Evolutionary conservation across 306 rosid species (phyloP).

Genomic region (Rubus idaeus): DNA sequence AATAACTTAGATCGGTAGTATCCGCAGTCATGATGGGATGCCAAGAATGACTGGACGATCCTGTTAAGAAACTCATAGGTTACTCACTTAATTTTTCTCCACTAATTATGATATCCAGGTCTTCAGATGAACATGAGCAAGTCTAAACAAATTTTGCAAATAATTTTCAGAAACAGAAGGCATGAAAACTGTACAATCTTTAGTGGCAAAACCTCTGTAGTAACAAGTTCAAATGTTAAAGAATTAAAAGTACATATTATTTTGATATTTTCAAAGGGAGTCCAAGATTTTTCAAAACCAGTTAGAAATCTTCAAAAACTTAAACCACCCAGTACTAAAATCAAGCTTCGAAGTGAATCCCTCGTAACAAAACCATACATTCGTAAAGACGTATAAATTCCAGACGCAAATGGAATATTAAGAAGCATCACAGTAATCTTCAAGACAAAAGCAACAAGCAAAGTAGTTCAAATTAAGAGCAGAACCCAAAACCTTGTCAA

Average conservation of each 20-base stretch:
- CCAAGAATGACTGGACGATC: slow-evolving; percentile 37
- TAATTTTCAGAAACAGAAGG: not conserved
- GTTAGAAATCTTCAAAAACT: not conserved
- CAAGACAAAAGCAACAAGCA: not conserved
- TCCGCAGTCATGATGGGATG: slow-evolving; percentile 54
- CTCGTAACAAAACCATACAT: not conserved
- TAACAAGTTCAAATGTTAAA: not conserved
- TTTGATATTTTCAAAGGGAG: too few relatives aligned
- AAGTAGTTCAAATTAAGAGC: not conserved
- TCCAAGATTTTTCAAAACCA: too few relatives aligned
- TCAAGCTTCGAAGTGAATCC: not conserved
- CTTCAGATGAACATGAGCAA: not conserved
- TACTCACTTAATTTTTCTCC: slow-evolving; percentile 20
- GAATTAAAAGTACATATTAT: too few relatives aligned
- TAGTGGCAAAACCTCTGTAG: not conserved
- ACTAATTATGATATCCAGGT: slow-evolving; percentile 11
- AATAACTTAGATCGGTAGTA: slow-evolving; percentile 61
- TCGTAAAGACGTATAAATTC: not conserved
- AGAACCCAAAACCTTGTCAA: not conserved
- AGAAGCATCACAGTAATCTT: not conserved
- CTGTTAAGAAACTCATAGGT: slow-evolving; percentile 55
- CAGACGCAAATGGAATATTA: not conserved
- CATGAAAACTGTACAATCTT: not conserved
- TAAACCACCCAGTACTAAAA: not conserved
- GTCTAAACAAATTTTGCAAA: not conserved